phyloP scores from a whole-genome alignment of 345 rosid genomes.

The Camelina neglecta region DNA sequence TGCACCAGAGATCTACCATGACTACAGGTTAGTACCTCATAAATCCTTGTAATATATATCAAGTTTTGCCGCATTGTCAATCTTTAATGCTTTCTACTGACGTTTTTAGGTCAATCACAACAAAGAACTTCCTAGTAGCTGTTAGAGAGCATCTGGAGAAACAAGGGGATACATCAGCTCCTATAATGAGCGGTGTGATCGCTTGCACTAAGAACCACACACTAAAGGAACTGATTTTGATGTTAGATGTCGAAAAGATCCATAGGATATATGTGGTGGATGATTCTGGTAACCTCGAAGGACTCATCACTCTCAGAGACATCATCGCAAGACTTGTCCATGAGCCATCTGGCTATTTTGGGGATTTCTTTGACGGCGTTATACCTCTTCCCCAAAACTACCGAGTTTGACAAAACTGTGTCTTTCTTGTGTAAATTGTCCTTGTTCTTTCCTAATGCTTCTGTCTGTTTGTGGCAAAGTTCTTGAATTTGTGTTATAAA shows the following conservation, averaged over 20 bases:
- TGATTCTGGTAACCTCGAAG: constrained; percentile 81
- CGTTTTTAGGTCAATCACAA: constrained; percentile 70
- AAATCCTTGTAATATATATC: constrained; percentile 1
- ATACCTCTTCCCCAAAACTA: constrained; percentile 74
- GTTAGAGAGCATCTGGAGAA: constrained; percentile 71
- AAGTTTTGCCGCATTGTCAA: neutral
- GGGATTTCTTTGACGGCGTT: constrained; percentile 95
- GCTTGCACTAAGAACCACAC: constrained; percentile 70
- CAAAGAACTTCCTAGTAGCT: constrained; percentile 75
- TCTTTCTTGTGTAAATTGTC: constrained; percentile 29
- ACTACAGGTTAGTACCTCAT: constrained; percentile 62
- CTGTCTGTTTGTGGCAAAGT: constrained; percentile 37
- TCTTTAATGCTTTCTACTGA: constrained; percentile 24
- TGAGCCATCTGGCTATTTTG: constrained; percentile 96
- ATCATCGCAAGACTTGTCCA: constrained; percentile 89
- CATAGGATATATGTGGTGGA: constrained; percentile 87
- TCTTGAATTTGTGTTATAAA: constrained; percentile 41
- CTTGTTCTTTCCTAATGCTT: constrained; percentile 30
- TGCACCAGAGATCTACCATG: constrained; percentile 90
- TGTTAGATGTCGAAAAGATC: constrained; percentile 69
- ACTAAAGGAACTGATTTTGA: constrained; percentile 74
- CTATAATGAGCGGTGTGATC: constrained; percentile 63
- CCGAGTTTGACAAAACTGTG: constrained; percentile 57
- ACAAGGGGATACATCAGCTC: constrained; percentile 52
- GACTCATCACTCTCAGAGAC: constrained; percentile 89